Conservation (phyloP, 768 basidiomycete genomes). For the Imleria badia region DNA sequence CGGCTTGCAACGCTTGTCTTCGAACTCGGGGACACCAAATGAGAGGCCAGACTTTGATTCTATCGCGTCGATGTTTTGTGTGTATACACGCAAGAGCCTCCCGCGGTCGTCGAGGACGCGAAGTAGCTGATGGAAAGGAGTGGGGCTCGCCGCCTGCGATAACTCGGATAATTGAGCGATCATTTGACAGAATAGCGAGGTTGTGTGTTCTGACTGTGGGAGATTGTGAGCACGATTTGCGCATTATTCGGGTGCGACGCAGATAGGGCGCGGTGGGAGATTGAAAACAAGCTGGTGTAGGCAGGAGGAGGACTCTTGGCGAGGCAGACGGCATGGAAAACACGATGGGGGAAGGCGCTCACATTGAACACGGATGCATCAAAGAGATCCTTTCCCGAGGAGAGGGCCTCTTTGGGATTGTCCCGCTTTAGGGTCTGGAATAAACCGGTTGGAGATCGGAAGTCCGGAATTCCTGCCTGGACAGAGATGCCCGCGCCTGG, state of each 20-base stretch:
- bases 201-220: constrained; percentile 67
- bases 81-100: constrained; percentile 81
- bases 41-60: constrained; percentile 85
- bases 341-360: constrained; percentile 25
- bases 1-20: constrained; percentile 53
- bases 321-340: constrained; percentile 1
- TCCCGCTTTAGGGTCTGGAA: constrained; percentile 78
- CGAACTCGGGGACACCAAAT: constrained; percentile 77
- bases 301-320: background rate
- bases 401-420: constrained; percentile 68
- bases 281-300: background rate
- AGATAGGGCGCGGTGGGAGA: background rate
- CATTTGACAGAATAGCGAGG: constrained; percentile 84
- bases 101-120: constrained; percentile 74
- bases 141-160: constrained; percentile 71
- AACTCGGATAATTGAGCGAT: constrained; percentile 78
- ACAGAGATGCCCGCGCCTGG: constrained; percentile 88
- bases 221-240: constrained; percentile 20
- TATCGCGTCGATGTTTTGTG: constrained; percentile 91
- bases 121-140: constrained; percentile 76
- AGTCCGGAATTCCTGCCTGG: constrained; percentile 86
- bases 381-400: constrained; percentile 84
- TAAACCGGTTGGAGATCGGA: constrained; percentile 76
- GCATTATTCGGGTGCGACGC: background rate
- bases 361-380: constrained; percentile 90